phyloP scores from a whole-genome alignment of 352 stramenopile genomes.

The Stephanocyclus meneghinianus region DNA sequence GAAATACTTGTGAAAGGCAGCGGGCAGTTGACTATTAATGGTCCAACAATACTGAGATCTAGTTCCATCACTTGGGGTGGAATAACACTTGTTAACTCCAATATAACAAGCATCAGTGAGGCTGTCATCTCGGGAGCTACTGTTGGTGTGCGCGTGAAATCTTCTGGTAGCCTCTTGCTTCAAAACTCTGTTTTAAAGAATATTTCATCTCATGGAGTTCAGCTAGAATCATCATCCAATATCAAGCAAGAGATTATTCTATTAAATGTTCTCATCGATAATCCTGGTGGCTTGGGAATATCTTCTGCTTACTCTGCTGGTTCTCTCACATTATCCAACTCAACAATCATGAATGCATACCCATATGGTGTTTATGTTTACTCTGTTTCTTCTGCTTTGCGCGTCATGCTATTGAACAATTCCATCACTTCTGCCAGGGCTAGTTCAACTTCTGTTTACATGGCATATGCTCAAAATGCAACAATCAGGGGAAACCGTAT shows the following conservation, averaged over 20 bases:
- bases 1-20: neutral
- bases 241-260: neutral
- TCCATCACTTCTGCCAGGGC: neutral
- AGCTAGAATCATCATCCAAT: conserved; percentile 2
- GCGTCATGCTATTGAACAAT: neutral
- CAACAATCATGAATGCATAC: neutral
- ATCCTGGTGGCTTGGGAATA: neutral
- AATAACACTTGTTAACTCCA: conserved; percentile 1
- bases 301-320: neutral
- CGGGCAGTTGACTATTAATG: conserved; percentile 5
- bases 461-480: neutral
- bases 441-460: neutral
- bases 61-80: conserved; percentile 1
- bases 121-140: neutral
- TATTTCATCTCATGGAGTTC: neutral
- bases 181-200: neutral
- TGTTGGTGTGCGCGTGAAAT: neutral
- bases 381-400: neutral
- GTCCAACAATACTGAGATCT: neutral
- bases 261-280: conserved; percentile 8
- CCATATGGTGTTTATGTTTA: conserved; percentile 7
- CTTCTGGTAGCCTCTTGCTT: neutral
- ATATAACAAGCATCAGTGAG: neutral
- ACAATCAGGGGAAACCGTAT: conserved; percentile 1
- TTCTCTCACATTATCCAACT: conserved; percentile 4